Base-by-base conservation (phyloP, 2,329 filamentous ascomycete genomes). In the Colletotrichum sansevieriae region DNA sequence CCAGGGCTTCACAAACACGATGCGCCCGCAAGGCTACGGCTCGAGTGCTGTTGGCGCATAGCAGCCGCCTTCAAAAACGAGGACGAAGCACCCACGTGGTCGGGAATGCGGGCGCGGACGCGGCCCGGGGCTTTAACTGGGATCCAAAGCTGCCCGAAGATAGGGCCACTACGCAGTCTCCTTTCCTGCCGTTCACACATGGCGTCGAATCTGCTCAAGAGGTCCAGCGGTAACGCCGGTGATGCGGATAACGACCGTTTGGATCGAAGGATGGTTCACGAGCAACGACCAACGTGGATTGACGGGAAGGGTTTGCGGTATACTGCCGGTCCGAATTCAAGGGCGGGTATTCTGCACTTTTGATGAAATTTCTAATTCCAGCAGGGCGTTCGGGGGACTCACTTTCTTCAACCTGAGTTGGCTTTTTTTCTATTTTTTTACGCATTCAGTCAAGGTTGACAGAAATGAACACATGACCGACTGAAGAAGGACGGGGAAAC, bases 11-110 rank as follows among this genome's bases (percentile, higher is more conserved):
- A 78, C 82, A 11, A 78, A 78, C 69, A 76, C 80, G 57, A 80
- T 83, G 73, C 84, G 83, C 58, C 83, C 85, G 69, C 82, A 84
- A 74, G 85, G 83, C 75, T 89, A 88, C 73, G 85, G 87, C 33
- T 83, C 87, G 63, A 87, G 87, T 63, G 87, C 88, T 83, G 84
- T 87, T 66, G 85, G 85, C 69, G 87, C 84, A 75, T 90, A 83
- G 52, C 29, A 59, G 4, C 39, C 63, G 20, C 39, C 37, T 22
- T 13, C 57, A 37, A 13, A 51, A 52, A 55, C 37, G 37, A 70
- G 41, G 33, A 41, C 49, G 49, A 29, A 52, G n/a, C 9, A 9
- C 15, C 13, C n/a, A 18, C 10, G 2, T 11, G 18, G 25, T 13
- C 25, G 49, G 15, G 49, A 15, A 29, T 15, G 25, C 18, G 18